phyloP scores from a whole-genome alignment of 768 basidiomycete genomes.

The Lyophyllum shimeji region DNA sequence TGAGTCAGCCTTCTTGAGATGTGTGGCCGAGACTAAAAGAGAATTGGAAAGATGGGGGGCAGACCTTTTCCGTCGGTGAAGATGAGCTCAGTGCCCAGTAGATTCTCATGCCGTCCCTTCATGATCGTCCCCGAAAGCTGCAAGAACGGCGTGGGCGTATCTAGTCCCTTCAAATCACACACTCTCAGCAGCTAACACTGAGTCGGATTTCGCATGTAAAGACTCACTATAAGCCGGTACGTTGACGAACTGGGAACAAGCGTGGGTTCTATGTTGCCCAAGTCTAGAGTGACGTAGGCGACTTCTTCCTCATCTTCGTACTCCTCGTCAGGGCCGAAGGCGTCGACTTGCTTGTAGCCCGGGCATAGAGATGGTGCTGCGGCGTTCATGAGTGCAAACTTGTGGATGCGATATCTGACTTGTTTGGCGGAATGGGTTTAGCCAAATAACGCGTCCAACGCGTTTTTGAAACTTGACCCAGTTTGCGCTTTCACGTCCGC shows the following conservation, averaged over 20 bases:
- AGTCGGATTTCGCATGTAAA: neutral
- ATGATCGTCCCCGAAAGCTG: conserved; percentile 77
- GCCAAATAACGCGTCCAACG: neutral
- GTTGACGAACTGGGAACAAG: conserved; percentile 69
- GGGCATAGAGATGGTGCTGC: conserved; percentile 40
- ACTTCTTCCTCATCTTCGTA: conserved; percentile 57
- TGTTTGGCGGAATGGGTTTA: neutral
- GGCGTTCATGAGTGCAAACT: conserved; percentile 7
- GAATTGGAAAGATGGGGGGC: neutral
- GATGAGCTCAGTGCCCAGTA: conserved; percentile 75
- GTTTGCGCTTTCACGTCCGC: no score
- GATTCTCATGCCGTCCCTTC: conserved; percentile 63
- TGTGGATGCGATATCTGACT: neutral
- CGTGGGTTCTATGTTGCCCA: conserved; percentile 71
- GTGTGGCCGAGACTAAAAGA: neutral
- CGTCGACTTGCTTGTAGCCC: conserved; percentile 66
- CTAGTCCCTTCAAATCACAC: conserved; percentile 57
- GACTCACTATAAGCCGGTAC: conserved; percentile 74
- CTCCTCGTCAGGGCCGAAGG: conserved; percentile 66
- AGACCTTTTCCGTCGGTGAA: conserved; percentile 67
- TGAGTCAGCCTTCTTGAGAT: no score
- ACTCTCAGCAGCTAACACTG: neutral
- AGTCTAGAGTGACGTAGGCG: conserved; percentile 71
- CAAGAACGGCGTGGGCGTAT: conserved; percentile 74
- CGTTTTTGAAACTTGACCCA: no score